Base-by-base conservation (phyloP, 805 yeast genomes). In the Saccharomycopsis sp. region DNA sequence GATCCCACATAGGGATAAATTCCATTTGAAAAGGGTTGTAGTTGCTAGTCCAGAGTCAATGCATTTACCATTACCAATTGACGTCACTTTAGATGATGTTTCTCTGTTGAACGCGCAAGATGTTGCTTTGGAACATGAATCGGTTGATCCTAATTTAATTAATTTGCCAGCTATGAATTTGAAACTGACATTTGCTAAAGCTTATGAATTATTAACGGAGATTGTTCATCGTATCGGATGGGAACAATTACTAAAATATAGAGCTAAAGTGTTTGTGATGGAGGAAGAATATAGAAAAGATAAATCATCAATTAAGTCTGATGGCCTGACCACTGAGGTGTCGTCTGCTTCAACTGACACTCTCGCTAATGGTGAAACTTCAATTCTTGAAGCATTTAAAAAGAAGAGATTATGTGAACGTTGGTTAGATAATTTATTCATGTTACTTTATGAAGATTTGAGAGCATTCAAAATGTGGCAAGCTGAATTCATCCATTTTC, bases 401-500 rank as follows among this genome's bases (percentile, higher is more conserved):
- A 72, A 75, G 58, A 80, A 80, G 55, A 63, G 85, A 56, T 66
- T 80, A 34, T 80, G 87, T 64, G 86, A 80, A 58, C 69, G 85
- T 56, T 80, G 87, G 87, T 66, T 80, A 48, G 87, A 80, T 60
- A 79, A 79, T 56, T 60, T 80, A 48, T 80, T 80, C 58, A 77
- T 80, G 84, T 57, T 79, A 6, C 60, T 80, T 29, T 80, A 79
- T 55, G 86, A 80, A 54, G 95, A 85, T 58, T 70, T 85, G 55
- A 71, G 84, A 56, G 79, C 85, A 1, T 90, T 85, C 60, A 87
- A 96, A 1, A 75, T 86, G 72, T 90, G 96, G 93, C 89, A 88
- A 60, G 88, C 96, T 0, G 96, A 93, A 60, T 74, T 75, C 53
- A 75, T 88, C 51, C 96, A 90, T 62, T 82, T 84, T 65, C 88